Base-by-base conservation (phyloP, 108 stramenopile genomes). In the Bacterosira constricta region DNA sequence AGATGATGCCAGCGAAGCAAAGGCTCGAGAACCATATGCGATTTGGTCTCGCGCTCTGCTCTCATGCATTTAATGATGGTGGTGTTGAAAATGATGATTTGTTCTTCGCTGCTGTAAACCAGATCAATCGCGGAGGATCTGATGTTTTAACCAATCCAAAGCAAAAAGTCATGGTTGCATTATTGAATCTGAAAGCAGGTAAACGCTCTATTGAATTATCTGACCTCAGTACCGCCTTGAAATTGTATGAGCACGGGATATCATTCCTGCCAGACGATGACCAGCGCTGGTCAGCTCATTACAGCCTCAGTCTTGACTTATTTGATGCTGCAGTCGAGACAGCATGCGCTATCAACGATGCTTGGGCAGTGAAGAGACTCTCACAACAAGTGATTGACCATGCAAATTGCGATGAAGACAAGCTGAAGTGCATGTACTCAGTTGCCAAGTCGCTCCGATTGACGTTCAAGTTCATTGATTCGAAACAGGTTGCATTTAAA, bases 51-150 rank as follows among this genome's bases (percentile, higher is more conserved):
- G 71, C 62, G 2, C 36, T 73, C 2, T 63, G 62, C 38, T 35
- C 47, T 42, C 18, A 34, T 18, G 17, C 69, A 46, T 41, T 57
- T 12, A n/a, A n/a, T n/a, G 39, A 10, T 1, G 36, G 29, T 35
- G 32, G 12, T 17, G 36, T 11, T 3, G 34, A 31, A 26, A 42
- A 71, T 63, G 74, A 71, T 32, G 60, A 71, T 9, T 13, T 71
- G 44, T 45, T 75, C 21, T 75, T 75, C 63, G 29, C 51, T 20
- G 60, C 74, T 26, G 52, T 75, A 26, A 63, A 70, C 38, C 69
- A 71, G 53, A 34, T 75, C 11, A 70, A 75, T 46, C 27, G 27
- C 8, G 74, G 69, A 17, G 71, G 71, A 32, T 51, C 52, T 1
- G 52, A 39, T 6, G 46, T 29, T 27, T 15, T 73, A 13, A 29